Percentiles rank a stretch among this genome's conserved stretches.
Evolutionary conservation across 2,329 filamentous ascomycete species (phyloP).

Genomic region (Dactylella cylindrospora): DNA sequence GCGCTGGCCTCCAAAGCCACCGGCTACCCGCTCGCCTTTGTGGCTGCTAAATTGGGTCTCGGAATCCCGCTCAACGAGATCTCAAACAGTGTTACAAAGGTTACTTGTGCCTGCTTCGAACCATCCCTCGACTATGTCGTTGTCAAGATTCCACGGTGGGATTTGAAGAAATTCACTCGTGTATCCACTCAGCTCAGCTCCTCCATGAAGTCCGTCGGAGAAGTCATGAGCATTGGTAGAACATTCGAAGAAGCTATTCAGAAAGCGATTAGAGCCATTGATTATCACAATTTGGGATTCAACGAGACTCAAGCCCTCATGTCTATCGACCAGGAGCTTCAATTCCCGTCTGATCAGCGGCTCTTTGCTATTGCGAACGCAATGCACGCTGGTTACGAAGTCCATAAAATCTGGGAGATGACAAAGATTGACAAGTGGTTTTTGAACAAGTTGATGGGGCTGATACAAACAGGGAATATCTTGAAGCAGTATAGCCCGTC

Average conservation of each 20-base stretch:
- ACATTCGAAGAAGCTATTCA: conserved; percentile 98
- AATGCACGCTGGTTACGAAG: conserved; percentile 89
- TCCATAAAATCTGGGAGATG: conserved; percentile 97
- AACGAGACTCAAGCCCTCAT: conserved; percentile 88
- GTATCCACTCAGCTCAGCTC: conserved; percentile 95
- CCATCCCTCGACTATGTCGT: conserved; percentile 97
- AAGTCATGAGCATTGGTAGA: conserved; percentile 96
- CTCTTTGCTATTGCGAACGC: conserved; percentile 97
- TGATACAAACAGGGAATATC: conserved; percentile 82
- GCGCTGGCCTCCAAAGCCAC: conserved; percentile 96
- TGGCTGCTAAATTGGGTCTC: conserved; percentile 93
- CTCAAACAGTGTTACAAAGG: conserved; percentile 91
- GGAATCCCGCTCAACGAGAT: conserved; percentile 95
- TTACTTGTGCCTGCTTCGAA: conserved; percentile 96
- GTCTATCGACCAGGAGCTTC: conserved; percentile 92
- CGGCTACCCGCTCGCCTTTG: conserved; percentile 92
- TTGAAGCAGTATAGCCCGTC: conserved; percentile 72
- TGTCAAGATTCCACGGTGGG: conserved; percentile 98
- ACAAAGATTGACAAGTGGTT: conserved; percentile 99
- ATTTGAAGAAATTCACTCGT: conserved; percentile 96
- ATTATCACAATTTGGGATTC: conserved; percentile 93
- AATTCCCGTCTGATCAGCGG: conserved; percentile 95
- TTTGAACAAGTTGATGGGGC: conserved; percentile 81
- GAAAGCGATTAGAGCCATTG: conserved; percentile 92
- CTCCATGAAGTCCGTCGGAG: conserved; percentile 99